These are phyloP conservation scores for Oryza punctata DNA, from an alignment of 176 grass and related monocot genomes.

Conservation along the genomic window DNA sequence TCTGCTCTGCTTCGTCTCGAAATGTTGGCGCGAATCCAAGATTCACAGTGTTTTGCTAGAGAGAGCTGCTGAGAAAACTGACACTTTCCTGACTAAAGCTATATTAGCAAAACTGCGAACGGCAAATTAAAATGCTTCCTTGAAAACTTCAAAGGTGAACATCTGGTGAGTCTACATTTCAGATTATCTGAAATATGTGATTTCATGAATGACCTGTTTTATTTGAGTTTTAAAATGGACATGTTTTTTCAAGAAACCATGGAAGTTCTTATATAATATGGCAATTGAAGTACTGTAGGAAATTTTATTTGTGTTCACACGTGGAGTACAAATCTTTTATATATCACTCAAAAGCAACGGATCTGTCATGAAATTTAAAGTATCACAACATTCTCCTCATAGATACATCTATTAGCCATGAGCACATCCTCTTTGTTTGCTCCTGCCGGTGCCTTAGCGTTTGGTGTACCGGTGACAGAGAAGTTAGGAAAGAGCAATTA, in stretches of 20 bases:
- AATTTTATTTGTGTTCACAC: neutral
- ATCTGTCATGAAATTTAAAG: neutral
- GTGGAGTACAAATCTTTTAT: neutral
- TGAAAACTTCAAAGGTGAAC: neutral
- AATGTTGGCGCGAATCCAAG: constrained; percentile 51
- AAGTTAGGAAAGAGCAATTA: no score
- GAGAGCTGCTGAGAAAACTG: constrained; percentile 60
- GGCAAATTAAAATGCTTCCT: constrained; percentile 33
- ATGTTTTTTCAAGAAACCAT: neutral
- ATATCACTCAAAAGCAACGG: neutral
- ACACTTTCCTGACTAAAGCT: constrained; percentile 76
- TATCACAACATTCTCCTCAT: neutral
- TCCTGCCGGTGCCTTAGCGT: no score
- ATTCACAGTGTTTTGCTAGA: constrained; percentile 58
- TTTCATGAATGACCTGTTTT: neutral
- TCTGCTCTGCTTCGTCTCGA: constrained; percentile 59
- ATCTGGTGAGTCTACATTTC: constrained; percentile 20
- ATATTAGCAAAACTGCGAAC: constrained; percentile 67
- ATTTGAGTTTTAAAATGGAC: neutral
- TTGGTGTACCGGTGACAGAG: no score
- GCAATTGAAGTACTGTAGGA: neutral
- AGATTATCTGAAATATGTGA: constrained; percentile 21
- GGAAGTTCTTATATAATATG: constrained; percentile 13
- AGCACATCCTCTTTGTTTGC: no score
- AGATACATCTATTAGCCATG: no score